A percentile compares a stretch with the other conserved stretches of the same genome.
Conservation (phyloP, 371 early-diverging fungal genomes). For the Spiromyces aspiralis region DNA sequence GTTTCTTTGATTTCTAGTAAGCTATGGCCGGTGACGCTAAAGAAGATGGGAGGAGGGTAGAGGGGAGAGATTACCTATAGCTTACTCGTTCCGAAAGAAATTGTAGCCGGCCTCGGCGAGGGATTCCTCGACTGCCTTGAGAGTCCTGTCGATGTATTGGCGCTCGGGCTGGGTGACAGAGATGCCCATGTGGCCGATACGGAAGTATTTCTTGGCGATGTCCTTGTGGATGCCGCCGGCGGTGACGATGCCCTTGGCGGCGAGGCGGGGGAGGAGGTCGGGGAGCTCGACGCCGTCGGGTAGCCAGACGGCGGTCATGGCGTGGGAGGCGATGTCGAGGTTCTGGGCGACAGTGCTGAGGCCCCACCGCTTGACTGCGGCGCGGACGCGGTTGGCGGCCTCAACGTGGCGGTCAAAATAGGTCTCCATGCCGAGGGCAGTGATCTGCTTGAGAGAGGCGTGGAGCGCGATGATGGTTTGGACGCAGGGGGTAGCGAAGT, state of each 20-base stretch:
- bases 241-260: constrained; percentile 64
- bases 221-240: constrained; percentile 88
- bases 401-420: constrained; percentile 53
- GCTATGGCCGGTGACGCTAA: background rate
- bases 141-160: constrained; percentile 54
- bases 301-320: constrained; percentile 89
- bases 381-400: constrained; percentile 56
- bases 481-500: constrained; percentile 97
- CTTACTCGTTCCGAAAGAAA: background rate
- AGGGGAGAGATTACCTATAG: background rate
- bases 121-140: constrained; percentile 49
- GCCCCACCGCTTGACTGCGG: constrained; percentile 43
- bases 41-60: no score
- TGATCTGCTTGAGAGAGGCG: constrained; percentile 62
- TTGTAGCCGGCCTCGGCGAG: constrained; percentile 43
- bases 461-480: constrained; percentile 82
- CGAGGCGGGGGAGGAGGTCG: constrained; percentile 59
- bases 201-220: constrained; percentile 81
- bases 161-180: constrained; percentile 57
- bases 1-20: background rate
- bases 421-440: constrained; percentile 40
- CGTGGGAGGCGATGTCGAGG: constrained; percentile 63
- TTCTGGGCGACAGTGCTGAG: constrained; percentile 51
- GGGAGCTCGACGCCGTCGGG: constrained; percentile 65
- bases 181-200: constrained; percentile 91